These are phyloP conservation scores for Eucalyptus sp. DNA, from an alignment of 345 rosid genomes.

Conservation along the genomic window DNA sequence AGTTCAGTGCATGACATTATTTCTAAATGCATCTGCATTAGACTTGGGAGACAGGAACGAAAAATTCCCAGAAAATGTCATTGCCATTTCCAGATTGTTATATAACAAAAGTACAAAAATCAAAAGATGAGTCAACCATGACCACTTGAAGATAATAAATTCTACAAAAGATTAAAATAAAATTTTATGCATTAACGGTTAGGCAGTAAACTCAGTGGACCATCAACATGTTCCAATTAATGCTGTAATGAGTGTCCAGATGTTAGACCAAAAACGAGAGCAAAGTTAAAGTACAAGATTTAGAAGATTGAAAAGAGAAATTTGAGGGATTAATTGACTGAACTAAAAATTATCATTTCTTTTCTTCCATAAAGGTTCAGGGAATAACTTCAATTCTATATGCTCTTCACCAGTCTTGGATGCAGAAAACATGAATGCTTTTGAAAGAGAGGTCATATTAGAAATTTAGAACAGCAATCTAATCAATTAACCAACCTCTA, in stretches of 20 bases:
- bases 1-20: not conserved
- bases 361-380: not conserved
- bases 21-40: not conserved
- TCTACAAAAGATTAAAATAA: not conserved
- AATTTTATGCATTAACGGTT: not conserved
- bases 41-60: not conserved
- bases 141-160: not conserved
- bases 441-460: not conserved
- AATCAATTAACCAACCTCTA: not conserved
- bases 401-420: not conserved
- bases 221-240: not conserved
- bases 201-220: not conserved
- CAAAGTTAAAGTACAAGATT: not conserved
- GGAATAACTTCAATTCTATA: not conserved
- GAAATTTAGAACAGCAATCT: not conserved
- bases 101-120: not conserved
- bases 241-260: not conserved
- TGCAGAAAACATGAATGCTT: not conserved
- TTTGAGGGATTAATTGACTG: not conserved
- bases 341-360: not conserved
- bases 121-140: not conserved
- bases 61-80: not conserved
- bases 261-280: not conserved
- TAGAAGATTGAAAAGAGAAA: not conserved
- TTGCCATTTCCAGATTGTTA: not conserved